Base-by-base conservation (phyloP, 805 yeast species). In the Blastobotrys attinorum region DNA sequence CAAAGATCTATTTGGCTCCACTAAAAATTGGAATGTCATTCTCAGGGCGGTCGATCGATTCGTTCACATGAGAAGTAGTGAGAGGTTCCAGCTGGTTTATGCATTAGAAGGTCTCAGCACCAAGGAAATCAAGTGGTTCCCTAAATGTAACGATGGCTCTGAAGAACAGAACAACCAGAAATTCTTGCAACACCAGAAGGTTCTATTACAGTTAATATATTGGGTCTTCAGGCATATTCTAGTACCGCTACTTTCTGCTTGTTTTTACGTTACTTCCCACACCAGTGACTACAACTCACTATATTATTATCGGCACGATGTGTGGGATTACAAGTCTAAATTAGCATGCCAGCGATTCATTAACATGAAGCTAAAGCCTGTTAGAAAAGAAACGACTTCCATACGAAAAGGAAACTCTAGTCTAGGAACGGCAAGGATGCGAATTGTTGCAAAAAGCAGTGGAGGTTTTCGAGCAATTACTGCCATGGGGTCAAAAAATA, bases 181-280 rank as follows among this genome's bases (percentile, higher is more conserved):
- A 40, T 63, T 61, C 23, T 40, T 49, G 1, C 59, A 62, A 46
- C 65, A 79, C 2, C 58, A 55, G 38, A 15, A 43, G 0, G 51
- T 73, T 15, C 57, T 79, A 10, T 44, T 51, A 2, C 49, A 55
- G 2, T 76, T 84, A 39, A 22, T 83, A 1, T 39, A 41, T 1
- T 89, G 95, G 95, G 39, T 82, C 1, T 73, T 82, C 33, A 48
- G 60, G 0, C 32, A 29, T 0, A 69, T 79, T 40, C 49, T 84
- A 0, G 63, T 72, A 5, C 67, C 64, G 15, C 47, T 83, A 1
- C 51, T 84, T 0, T 59, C 66, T 0, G 59, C 73, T 0, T 76
- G 75, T 53, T 88, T 86, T 64, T 80, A 83, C 55, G 79, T 81
- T 3, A 80, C 92, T 0, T 22, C 36, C 11, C 83, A 79, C 39